phyloP scores from a whole-genome alignment of 495 filamentous ascomycete genomes.

The Talaromyces thailandensis region DNA sequence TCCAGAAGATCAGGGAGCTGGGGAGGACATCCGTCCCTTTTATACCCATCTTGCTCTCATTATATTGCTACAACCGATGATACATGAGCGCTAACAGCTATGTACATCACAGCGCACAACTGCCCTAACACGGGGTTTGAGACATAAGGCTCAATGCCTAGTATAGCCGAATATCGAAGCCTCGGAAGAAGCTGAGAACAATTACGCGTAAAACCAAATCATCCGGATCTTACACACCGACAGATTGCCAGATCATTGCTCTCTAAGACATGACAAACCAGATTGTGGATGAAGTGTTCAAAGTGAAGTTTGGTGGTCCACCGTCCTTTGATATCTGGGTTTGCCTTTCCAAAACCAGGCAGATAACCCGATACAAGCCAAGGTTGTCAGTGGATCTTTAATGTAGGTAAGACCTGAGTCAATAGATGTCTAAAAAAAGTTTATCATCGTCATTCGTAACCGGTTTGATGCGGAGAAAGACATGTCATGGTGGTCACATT shows the following conservation, averaged over 20 bases:
- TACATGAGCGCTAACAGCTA: not conserved
- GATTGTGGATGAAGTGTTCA: not conserved
- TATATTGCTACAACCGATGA: not conserved
- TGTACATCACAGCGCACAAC: not conserved
- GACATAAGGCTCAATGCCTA: not conserved
- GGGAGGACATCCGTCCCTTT: not conserved
- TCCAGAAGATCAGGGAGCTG: not conserved
- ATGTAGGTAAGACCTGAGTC: not conserved
- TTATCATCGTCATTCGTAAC: not conserved
- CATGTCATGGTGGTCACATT: not conserved
- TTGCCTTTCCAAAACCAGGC: not conserved
- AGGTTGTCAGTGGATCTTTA: not conserved
- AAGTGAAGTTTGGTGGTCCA: not conserved
- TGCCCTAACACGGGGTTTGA: not conserved
- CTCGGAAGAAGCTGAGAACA: not conserved
- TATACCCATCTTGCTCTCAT: not conserved
- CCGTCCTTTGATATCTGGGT: not conserved
- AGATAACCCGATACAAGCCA: not conserved
- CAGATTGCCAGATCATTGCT: not conserved
- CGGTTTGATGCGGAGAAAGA: not conserved
- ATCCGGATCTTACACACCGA: not conserved
- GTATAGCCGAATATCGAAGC: not conserved
- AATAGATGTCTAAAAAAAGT: not conserved
- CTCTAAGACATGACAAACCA: not conserved
- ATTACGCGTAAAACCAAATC: not conserved